Evolutionary conservation across 2,329 filamentous ascomycete species (phyloP), one percentile per base, ranked within the genome.

Genomic region (Hypoxylon rubiginosum): DNA sequence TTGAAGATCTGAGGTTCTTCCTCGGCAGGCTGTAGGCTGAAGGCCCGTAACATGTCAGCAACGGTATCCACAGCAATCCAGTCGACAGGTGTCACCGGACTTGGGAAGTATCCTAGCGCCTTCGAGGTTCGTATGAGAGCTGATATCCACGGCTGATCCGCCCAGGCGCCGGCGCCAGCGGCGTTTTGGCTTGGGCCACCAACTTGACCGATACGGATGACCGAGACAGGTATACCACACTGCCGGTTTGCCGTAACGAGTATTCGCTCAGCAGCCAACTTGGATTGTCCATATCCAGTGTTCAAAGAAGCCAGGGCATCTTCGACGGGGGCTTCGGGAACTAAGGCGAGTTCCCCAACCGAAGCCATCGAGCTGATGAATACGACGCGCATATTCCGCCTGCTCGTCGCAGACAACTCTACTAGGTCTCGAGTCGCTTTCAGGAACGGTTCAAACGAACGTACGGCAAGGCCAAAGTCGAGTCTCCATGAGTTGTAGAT

Each of bases 291-390:
- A 34, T 70, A 70, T 4, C 67, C 67, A 0, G 58, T 64, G n/a
- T 63, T 52, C 4, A 59, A n/a, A 8, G 62, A 15, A 28, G 62
- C 62, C 13, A 17, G n/a, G 8, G 62, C 2, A 36, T 64, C 62
- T 15, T 51, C 19, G 6, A 64, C 21, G 1, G 58, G 70, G 10
- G 54, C 49, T 43, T 73, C 71, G 4, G 71, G 71, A 0, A 43
- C 68, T 3, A 19, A 59, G 1, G 66, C 65, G 15, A 72, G 39
- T n/a, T 19, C 36, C 4, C 30, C 67, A 2, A 72, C 68, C 1
- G 70, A 68, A 4, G 70, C 62, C 1, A 69, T 10, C 0, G 70
- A 76, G 72, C 72, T 72, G 62, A 77, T 53, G 68, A 75, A 66
- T 66, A 78, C 53, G 62, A 72, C 41, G 50, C 58, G 60, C 46